These are phyloP conservation scores for Phytophthora uliginosa DNA, from an alignment of 352 stramenopile species.

Conservation along the genomic window DNA sequence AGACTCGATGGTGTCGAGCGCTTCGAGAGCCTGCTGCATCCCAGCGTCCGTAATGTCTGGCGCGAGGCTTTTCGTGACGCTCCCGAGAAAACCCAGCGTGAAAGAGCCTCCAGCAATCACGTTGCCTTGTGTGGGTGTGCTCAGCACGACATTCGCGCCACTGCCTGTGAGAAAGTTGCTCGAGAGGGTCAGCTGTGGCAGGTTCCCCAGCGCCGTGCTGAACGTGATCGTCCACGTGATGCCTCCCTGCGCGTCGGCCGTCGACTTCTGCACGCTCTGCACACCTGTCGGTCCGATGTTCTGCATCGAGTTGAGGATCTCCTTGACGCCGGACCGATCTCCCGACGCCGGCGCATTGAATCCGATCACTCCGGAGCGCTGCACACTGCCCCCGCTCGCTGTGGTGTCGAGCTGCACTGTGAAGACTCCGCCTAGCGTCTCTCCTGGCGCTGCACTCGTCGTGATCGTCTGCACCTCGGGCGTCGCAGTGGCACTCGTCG, in stretches of 20 bases:
- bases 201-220: constrained; percentile 64
- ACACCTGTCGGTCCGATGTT: constrained; percentile 76
- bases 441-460: constrained; percentile 82
- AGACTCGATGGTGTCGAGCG: constrained; percentile 64
- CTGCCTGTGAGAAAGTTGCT: constrained; percentile 78
- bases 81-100: constrained; percentile 91
- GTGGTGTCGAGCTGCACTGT: constrained; percentile 94
- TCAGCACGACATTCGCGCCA: constrained; percentile 76
- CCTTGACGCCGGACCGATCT: constrained; percentile 57
- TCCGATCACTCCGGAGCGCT: constrained; percentile 94
- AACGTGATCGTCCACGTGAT: constrained; percentile 96
- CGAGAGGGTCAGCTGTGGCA: constrained; percentile 67
- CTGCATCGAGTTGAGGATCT: constrained; percentile 86
- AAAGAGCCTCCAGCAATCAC: constrained; percentile 90
- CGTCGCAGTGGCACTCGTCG: constrained; percentile 68
- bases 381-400: constrained; percentile 80
- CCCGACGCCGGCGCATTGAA: constrained; percentile 75
- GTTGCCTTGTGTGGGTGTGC: constrained; percentile 68
- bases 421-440: constrained; percentile 91
- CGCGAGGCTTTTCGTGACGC: constrained; percentile 89
- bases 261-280: constrained; percentile 66
- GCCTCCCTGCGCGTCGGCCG: constrained; percentile 83
- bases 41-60: constrained; percentile 77
- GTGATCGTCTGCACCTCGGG: constrained; percentile 90
- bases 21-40: constrained; percentile 74